Base-by-base conservation (phyloP, 202 grass and related monocot species). In the Carex sylvatica region DNA sequence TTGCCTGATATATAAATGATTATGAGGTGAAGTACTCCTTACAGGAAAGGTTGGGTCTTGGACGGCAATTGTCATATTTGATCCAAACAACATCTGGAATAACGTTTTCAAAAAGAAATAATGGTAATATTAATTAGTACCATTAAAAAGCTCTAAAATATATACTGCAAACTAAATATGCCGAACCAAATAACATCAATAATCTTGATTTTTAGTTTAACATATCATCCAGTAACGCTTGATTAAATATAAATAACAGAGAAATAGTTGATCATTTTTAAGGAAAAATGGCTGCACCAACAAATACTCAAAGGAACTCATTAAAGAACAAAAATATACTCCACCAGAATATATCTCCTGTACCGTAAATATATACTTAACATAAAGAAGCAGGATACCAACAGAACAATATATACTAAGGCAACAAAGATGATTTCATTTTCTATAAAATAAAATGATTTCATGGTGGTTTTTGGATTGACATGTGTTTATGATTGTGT, bases 11-110 rank as follows among this genome's bases (percentile, higher is more conserved):
- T 80, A 46, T 20, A 82, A 82, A 82, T 35, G 11, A 15, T 14
- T 23, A 61, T 64, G 36, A 33, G 22, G n/a, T 76, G 1, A 6
- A 62, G 10, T 38, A 16, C 30, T 65, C n/a, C 61, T 61, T 89
- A 97, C 94, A 90, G 96, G 96, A 69, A 99, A 99, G 14, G 96
- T 99, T n/a, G 96, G 96, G 36, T 95, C 96, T 84, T 99, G 96
- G 55, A 99, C 92, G 5, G 96, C 91, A 15, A 99, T 92, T 60
- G 86, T 99, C 68, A 90, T 80, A 33, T 87, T 83, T 26, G 86
- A 91, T 66, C 92, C 96, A 68, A 99, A 89, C 74, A 99, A 35
- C 80, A 83, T 88, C 96, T 98, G 87, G 53, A 65, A 12, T 14
- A 62, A 67, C 3, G 35, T 6, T 64, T 5, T 59, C 42, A 13